Percentiles rank a stretch among this genome's conserved stretches.
phyloP scores from a whole-genome alignment of 441 rosid species.

The Pelargonium myrrhifolium region DNA sequence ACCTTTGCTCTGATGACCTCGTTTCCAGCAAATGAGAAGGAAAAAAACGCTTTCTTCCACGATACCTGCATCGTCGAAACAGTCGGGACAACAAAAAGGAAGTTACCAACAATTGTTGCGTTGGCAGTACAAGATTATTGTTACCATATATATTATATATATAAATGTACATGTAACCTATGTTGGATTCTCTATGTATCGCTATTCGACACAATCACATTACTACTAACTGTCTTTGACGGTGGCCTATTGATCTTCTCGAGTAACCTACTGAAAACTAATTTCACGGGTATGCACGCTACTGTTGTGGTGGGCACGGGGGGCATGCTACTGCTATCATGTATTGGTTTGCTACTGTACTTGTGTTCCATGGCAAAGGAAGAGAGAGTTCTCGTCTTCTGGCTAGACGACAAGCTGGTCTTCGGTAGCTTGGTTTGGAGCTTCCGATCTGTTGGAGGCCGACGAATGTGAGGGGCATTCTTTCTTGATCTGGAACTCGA shows the following conservation, averaged over 20 bases:
- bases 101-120: slow-evolving; percentile 24
- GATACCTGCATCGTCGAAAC: too few species aligned
- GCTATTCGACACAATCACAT: slow-evolving; percentile 33
- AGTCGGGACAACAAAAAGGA: background rate
- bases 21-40: too few species aligned
- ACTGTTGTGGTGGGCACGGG: slow-evolving; percentile 49
- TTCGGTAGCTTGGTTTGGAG: slow-evolving; percentile 43
- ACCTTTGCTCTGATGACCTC: background rate
- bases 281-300: slow-evolving; percentile 91
- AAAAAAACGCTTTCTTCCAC: too few species aligned
- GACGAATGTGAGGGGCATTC: slow-evolving; percentile 26
- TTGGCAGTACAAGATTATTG: slow-evolving; percentile 14
- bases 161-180: slow-evolving; percentile 34
- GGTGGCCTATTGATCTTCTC: slow-evolving; percentile 98
- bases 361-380: slow-evolving; percentile 62
- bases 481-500: background rate
- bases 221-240: slow-evolving; percentile 44
- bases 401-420: slow-evolving; percentile 51
- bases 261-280: slow-evolving; percentile 91
- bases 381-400: slow-evolving; percentile 75
- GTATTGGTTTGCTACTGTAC: slow-evolving; percentile 27
- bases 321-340: slow-evolving; percentile 23
- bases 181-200: slow-evolving; percentile 34
- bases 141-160: slow-evolving; percentile 9
- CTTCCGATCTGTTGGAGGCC: slow-evolving; percentile 40